Percentiles rank a stretch among this genome's conserved stretches.
phyloP scores from a whole-genome alignment of 371 early-diverging fungal species.

The Mortierella sp. region DNA sequence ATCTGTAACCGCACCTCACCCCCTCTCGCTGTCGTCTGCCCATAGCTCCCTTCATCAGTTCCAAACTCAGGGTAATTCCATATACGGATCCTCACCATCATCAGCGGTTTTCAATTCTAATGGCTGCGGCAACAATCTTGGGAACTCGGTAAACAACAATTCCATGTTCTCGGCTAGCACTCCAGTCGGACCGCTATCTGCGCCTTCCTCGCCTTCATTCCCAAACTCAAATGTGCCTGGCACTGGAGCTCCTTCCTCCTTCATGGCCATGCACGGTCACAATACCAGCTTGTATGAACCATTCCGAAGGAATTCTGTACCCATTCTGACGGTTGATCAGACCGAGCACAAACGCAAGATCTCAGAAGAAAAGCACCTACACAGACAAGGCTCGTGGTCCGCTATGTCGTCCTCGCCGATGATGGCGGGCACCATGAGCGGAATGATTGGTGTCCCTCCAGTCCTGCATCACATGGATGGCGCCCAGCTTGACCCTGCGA shows the following conservation, averaged over 20 bases:
- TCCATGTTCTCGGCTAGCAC: constrained; percentile 24
- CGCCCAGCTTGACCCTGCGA: constrained; percentile 41
- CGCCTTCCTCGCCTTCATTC: constrained; percentile 45
- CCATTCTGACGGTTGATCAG: constrained; percentile 46
- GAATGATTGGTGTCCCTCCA: constrained; percentile 23
- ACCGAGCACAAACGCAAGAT: constrained; percentile 52
- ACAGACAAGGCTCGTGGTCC: constrained; percentile 53
- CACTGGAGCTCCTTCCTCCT: constrained; percentile 32
- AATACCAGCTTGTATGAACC: constrained; percentile 45
- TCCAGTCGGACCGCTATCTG: constrained; percentile 40
- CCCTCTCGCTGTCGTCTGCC: constrained; percentile 28
- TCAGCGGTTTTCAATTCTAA: constrained; percentile 18
- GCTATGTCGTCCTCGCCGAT: constrained; percentile 29
- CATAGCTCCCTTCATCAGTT: constrained; percentile 39
- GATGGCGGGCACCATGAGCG: constrained; percentile 17
- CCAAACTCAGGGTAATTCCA: constrained; percentile 21
- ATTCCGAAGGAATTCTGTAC: constrained; percentile 51
- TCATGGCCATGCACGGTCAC: constrained; percentile 49
- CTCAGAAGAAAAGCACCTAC: constrained; percentile 53
- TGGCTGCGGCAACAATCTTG: constrained; percentile 3
- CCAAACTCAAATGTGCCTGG: constrained; percentile 20
- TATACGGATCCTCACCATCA: constrained; percentile 19
- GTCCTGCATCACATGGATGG: constrained; percentile 47
- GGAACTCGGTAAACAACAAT: constrained; percentile 4
- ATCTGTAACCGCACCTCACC: constrained; percentile 37